A percentile compares a stretch with the other conserved stretches of the same genome.
These are phyloP conservation scores for Pyrenochaeta sp. DNA, from an alignment of 2,329 filamentous ascomycete genomes.

Conservation along the genomic window DNA sequence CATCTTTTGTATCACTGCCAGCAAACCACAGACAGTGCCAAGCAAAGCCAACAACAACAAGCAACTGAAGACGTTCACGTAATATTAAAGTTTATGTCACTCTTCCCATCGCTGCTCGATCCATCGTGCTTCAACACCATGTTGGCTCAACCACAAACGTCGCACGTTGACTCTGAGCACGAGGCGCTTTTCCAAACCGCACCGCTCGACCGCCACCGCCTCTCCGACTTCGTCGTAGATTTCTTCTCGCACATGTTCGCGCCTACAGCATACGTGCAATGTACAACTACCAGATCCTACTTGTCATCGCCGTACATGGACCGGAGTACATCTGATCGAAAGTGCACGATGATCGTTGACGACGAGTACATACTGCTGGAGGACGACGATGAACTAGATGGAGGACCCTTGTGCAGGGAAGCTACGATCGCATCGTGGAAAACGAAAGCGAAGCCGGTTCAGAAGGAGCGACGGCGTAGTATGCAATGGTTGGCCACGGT, in stretches of 20 bases:
- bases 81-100: conserved; percentile 5
- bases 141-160: not conserved
- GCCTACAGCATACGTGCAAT: conserved; percentile 17
- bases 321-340: conserved; percentile 2
- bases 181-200: not conserved
- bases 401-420: conserved; percentile 31
- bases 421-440: conserved; percentile 30
- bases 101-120: conserved; percentile 12
- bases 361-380: conserved; percentile 19
- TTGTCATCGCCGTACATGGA: not conserved
- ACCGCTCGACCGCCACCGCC: conserved; percentile 13
- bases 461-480: conserved; percentile 18
- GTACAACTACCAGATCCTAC: conserved; percentile 14
- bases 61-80: not conserved
- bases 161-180: not conserved
- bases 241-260: conserved; percentile 24
- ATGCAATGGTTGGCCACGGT: conserved; percentile 14
- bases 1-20: not conserved
- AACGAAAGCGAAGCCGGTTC: not conserved
- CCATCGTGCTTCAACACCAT: conserved; percentile 2
- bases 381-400: conserved; percentile 21
- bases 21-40: not conserved
- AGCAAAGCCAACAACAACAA: not conserved
- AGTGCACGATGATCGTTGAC: conserved; percentile 13
- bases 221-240: conserved; percentile 16